Conservation (phyloP, 2,329 filamentous ascomycete species). For the Penicillium digitatum region DNA sequence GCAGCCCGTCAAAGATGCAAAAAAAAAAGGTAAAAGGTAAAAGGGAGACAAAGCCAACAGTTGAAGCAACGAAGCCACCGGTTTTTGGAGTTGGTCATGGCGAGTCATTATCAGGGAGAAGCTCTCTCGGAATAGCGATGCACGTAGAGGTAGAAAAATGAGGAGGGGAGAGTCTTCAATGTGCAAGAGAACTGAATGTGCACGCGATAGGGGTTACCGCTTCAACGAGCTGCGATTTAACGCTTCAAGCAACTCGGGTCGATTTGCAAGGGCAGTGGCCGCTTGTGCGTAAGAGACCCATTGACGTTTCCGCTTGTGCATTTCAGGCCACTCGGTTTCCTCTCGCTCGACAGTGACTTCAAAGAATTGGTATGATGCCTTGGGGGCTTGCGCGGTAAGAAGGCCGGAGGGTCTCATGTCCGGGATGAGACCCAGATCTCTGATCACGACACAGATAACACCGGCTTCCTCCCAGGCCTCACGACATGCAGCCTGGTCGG, state of each 20-base stretch:
- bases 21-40: not conserved
- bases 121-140: constrained; percentile 10
- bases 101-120: constrained; percentile 20
- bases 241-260: constrained; percentile 85
- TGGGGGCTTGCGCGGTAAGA: constrained; percentile 60
- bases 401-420: constrained; percentile 65
- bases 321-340: constrained; percentile 87
- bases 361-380: constrained; percentile 58
- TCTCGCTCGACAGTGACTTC: constrained; percentile 85
- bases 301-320: constrained; percentile 79
- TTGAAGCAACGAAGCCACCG: constrained; percentile 19
- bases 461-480: constrained; percentile 99
- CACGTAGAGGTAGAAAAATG: constrained; percentile 3
- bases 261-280: constrained; percentile 66
- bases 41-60: constrained; percentile 15
- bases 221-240: constrained; percentile 74
- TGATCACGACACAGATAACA: constrained; percentile 77
- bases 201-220: constrained; percentile 30
- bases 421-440: constrained; percentile 79
- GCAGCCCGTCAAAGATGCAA: constrained; percentile 9
- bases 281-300: constrained; percentile 88
- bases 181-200: constrained; percentile 1
- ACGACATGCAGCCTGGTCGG: constrained; percentile 75
- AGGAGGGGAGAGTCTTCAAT: not conserved
- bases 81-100: constrained; percentile 21